Base-by-base conservation (phyloP, 2,329 filamentous ascomycete species). In the Fusarium veterinarium region DNA sequence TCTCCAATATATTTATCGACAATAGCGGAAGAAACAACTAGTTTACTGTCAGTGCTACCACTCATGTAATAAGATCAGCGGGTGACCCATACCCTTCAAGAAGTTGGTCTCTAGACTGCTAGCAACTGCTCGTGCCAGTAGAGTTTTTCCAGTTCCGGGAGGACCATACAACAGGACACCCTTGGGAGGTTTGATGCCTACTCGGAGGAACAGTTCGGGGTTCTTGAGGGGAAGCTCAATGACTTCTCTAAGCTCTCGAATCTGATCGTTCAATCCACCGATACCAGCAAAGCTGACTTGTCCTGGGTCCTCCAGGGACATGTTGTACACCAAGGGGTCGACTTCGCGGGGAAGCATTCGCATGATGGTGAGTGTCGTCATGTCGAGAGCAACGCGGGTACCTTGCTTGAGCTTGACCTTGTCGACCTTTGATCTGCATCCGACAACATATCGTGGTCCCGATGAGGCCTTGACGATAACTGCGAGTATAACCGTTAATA, bases 291-390 rank as follows among this genome's bases (percentile, higher is more conserved):
- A 99, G 86, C 94, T 98, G 83, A 99, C 92, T 83, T 98, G 95
- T 10, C 96, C 96, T 1, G 96, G 96, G 81, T 99, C 96, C 83
- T 99, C 96, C 77, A 99, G 85, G 25, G 96, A 99, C 96, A 99
- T 99, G 88, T 99, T 99, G 90, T 99, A 99, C 76, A 99, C 96
- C 76, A 99, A 88, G 25, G 96, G 96, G 81, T 99, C 96, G 81
- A 99, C 97, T 86, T 99, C 96, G 82, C 96, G 93, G 67, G 96
- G 97, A 51, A 99, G 89, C 96, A 99, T 99, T 80, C 96, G 94
- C 96, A 99, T 99, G 84, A 99, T 99, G 69, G 96, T 99, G 76
- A 99, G 92, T 25, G 96, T 99, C 57, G 96, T 99, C 96, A 99
- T 99, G 80, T 99, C 96, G 67, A 99, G 91, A 38, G 96, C 95